Conservation (phyloP, 306 rosid species). For the Vachellia pachyceras region DNA sequence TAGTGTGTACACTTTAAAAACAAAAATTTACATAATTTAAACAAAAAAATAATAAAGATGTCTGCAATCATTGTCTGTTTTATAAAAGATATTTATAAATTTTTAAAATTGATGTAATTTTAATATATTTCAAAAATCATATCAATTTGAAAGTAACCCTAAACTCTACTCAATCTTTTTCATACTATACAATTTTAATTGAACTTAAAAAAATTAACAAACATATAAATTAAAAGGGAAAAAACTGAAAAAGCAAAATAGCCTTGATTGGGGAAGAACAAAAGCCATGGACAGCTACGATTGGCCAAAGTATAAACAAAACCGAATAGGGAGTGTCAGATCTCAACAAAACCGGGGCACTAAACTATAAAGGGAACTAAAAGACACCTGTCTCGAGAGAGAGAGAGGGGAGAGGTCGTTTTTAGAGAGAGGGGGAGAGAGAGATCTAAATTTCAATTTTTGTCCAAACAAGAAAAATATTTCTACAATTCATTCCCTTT, state of each 20-base stretch:
- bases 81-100: no score
- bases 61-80: no score
- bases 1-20: no score
- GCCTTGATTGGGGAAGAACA: not conserved
- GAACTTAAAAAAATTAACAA: not conserved
- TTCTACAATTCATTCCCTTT: not conserved
- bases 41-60: no score
- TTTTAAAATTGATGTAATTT: no score
- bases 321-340: slow-evolving; percentile 2
- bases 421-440: slow-evolving; percentile 17
- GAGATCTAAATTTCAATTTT: slow-evolving; percentile 18
- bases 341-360: slow-evolving; percentile 34
- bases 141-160: no score
- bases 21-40: no score
- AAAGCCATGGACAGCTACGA: slow-evolving; percentile 40
- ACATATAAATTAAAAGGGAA: not conserved
- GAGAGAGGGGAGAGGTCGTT: slow-evolving; percentile 11
- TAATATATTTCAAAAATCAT: no score
- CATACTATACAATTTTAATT: no score
- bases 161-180: not conserved
- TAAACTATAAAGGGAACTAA: slow-evolving; percentile 30
- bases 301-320: not conserved
- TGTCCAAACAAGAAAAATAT: not conserved
- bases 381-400: not conserved
- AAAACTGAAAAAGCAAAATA: not conserved